Evolutionary conservation across 345 rosid genomes (phyloP).

Genomic region (Brassica juncea): DNA sequence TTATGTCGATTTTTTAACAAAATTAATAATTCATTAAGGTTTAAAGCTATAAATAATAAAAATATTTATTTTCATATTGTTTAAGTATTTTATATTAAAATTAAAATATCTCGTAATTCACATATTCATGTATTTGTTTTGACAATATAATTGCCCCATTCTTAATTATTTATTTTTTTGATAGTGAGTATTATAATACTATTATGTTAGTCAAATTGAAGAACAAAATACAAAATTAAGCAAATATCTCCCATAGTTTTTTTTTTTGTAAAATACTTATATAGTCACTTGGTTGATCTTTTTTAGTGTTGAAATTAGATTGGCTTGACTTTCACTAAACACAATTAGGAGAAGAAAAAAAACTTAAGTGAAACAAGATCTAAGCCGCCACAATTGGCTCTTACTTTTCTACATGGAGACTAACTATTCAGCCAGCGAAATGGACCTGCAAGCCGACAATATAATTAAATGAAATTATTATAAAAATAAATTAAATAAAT

Average conservation of each 20-base stretch:
- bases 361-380: neutral
- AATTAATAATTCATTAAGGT: no score
- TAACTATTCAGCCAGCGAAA: neutral
- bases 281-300: neutral
- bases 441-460: neutral
- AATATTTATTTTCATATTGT: no score
- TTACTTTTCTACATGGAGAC: slow-evolving; percentile 8
- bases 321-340: neutral
- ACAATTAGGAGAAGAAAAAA: no score
- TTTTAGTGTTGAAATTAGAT: neutral
- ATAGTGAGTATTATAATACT: neutral
- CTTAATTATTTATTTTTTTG: neutral
- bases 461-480: neutral
- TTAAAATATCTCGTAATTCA: no score
- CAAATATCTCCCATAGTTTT: neutral
- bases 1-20: no score
- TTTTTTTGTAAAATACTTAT: neutral
- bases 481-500: neutral
- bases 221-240: neutral
- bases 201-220: neutral
- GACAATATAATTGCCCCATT: neutral
- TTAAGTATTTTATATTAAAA: no score
- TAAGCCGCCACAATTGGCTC: neutral
- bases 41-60: no score
- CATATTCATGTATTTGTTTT: no score